Evolutionary conservation across 2,329 filamentous ascomycete species (phyloP), one percentile per base, ranked within the genome.

Genomic region (Sclerotinia spermophila): DNA sequence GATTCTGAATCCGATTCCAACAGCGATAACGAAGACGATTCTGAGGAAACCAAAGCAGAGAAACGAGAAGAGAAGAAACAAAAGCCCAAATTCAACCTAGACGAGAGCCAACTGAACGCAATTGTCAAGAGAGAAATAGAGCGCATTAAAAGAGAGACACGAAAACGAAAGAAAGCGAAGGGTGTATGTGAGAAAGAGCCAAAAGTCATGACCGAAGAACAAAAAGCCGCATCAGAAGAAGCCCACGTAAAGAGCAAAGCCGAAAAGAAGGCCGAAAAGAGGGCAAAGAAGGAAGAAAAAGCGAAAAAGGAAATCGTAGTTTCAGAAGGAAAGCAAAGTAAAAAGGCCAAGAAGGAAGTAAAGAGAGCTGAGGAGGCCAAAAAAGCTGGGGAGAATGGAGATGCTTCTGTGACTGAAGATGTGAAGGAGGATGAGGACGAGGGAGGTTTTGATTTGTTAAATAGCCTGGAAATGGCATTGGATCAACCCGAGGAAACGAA

Each of bases 81-180:
- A 42, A 67, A 59, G 17, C 45, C 35, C 15, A 67, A 58, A 40
- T 65, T 67, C 35, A 65, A 72, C 17, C 48, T 64, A 51, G 58
- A 72, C 13, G 65, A 71, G 11, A 42, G 15, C 17, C 68, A 45
- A 59, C 15, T 70, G 27, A 67, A 70, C 15, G 61, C 61, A 48
- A 70, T 69, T 38, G 59, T 71, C 13, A 65, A 68, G 42, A 71
- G 68, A 27, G 72, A 71, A 60, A 48, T 61, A 60, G 55, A 70
- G 53, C 53, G 55, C 15, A 58, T 62, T 19, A 68, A 35, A 60
- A 71, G 68, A 35, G 51, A 69, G 21, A 30, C 51, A 7, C 60
- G 67, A 45, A 69, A 40, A 38, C 67, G 65, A 56, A 48, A 69
- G 48, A 69, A 65, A 65, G 59, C 59, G 19, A 69, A 65, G 67